Percentiles rank a stretch among this genome's conserved stretches.
phyloP scores from a whole-genome alignment of 768 basidiomycete genomes.

The Amanita phalloides region DNA sequence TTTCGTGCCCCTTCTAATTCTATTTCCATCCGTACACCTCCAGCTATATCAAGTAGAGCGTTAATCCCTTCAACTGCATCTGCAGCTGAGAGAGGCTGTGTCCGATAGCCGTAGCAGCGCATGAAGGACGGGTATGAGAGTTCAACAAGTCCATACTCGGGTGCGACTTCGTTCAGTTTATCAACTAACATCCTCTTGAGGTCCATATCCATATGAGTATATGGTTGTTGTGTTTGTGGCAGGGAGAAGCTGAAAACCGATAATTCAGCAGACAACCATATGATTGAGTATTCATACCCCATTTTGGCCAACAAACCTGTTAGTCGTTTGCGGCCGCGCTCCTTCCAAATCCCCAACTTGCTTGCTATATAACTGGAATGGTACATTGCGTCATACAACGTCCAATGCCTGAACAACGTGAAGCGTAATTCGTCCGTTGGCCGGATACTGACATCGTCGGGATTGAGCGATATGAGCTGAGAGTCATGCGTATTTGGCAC shows the following conservation, averaged over 20 bases:
- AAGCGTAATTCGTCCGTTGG: slow-evolving; percentile 87
- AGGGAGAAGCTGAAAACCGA: slow-evolving; percentile 70
- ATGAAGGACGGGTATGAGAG: slow-evolving; percentile 90
- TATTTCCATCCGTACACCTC: slow-evolving; percentile 82
- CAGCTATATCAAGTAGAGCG: slow-evolving; percentile 84
- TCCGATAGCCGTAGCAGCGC: slow-evolving; percentile 83
- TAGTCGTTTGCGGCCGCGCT: slow-evolving; percentile 79
- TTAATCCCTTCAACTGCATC: slow-evolving; percentile 88
- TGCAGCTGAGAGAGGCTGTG: slow-evolving; percentile 80
- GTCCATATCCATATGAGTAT: slow-evolving; percentile 94
- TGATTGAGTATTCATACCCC: slow-evolving; percentile 51
- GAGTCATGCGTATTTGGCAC: slow-evolving; percentile 25
- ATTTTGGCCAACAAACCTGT: slow-evolving; percentile 95
- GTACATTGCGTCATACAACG: slow-evolving; percentile 94
- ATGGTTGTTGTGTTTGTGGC: slow-evolving; percentile 87
- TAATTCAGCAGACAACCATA: not conserved
- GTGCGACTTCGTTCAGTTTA: slow-evolving; percentile 83
- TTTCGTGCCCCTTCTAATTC: slow-evolving; percentile 81
- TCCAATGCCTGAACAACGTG: slow-evolving; percentile 96
- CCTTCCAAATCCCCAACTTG: slow-evolving; percentile 94
- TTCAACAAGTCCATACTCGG: slow-evolving; percentile 92
- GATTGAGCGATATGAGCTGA: slow-evolving; percentile 41
- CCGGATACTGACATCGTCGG: slow-evolving; percentile 79
- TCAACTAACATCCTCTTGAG: slow-evolving; percentile 71
- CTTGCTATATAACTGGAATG: slow-evolving; percentile 95